Conservation (phyloP, 768 basidiomycete species). For the Gymnopilus dilepis region DNA sequence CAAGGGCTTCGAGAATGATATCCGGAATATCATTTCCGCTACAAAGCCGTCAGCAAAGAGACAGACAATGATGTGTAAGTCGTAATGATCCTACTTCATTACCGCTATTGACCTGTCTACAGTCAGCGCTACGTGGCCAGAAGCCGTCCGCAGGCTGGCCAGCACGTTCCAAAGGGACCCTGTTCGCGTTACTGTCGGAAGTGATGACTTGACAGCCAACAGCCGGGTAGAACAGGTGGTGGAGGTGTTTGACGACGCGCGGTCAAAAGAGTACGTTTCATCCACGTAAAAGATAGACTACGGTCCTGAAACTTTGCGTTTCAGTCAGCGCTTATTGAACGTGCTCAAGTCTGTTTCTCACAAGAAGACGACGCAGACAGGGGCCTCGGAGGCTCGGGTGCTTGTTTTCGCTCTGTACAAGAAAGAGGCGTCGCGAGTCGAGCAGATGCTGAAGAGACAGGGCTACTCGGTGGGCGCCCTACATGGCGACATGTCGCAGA, state of each 20-base stretch:
- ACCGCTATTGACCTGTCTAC: constrained; percentile 8
- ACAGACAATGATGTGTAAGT: constrained; percentile 94
- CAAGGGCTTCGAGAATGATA: constrained; percentile 98
- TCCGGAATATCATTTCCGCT: constrained; percentile 83
- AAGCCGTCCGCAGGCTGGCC: constrained; percentile 88
- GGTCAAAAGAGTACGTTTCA: constrained; percentile 81
- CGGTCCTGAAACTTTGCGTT: not conserved
- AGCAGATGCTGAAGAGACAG: constrained; percentile 72
- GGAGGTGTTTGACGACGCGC: constrained; percentile 88
- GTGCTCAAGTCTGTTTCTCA: constrained; percentile 60
- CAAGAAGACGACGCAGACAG: constrained; percentile 62
- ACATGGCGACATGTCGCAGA: constrained; percentile 92
- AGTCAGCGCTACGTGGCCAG: constrained; percentile 99
- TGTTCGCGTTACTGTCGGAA: constrained; percentile 91
- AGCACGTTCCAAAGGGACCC: constrained; percentile 86
- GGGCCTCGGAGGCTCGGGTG: constrained; percentile 65
- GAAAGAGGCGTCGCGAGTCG: constrained; percentile 93
- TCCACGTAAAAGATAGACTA: not conserved
- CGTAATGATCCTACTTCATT: not conserved
- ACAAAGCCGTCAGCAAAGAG: constrained; percentile 71
- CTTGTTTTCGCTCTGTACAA: constrained; percentile 97
- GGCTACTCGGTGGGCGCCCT: constrained; percentile 82
- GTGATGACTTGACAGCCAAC: constrained; percentile 94
- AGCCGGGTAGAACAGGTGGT: constrained; percentile 90
- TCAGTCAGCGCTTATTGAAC: constrained; percentile 63